These are phyloP conservation scores for Jasminum sambac DNA, from an alignment of 257 asterid genomes.

Conservation along the genomic window DNA sequence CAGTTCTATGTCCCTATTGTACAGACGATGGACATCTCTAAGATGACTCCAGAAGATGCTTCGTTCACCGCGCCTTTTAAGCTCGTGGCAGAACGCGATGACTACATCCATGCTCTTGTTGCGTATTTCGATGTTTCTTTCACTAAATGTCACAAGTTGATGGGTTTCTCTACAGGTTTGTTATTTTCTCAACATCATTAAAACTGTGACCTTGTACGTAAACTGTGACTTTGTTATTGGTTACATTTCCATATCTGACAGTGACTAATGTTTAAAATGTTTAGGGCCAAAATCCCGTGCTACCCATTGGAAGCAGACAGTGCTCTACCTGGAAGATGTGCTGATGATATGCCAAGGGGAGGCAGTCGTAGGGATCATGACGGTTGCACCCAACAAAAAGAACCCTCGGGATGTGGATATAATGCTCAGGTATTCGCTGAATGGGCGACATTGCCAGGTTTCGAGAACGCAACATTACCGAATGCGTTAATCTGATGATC, in stretches of 20 bases:
- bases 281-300: conserved; percentile 86
- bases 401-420: conserved; percentile 97
- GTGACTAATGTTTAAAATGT: neutral
- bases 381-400: conserved; percentile 84
- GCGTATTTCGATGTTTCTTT: conserved; percentile 95
- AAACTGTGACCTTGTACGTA: no score
- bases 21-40: conserved; percentile 96
- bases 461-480: conserved; percentile 66
- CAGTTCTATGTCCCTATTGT: conserved; percentile 11
- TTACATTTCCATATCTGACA: neutral
- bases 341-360: conserved; percentile 84
- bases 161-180: conserved; percentile 94
- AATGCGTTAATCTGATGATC: conserved; percentile 65
- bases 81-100: conserved; percentile 92
- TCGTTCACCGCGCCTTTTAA: conserved; percentile 95
- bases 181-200: neutral
- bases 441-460: conserved; percentile 62
- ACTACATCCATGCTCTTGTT: conserved; percentile 93
- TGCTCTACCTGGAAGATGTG: conserved; percentile 90
- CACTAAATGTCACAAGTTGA: conserved; percentile 77
- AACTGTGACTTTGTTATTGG: neutral
- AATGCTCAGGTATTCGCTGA: conserved; percentile 62
- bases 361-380: conserved; percentile 61
- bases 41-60: conserved; percentile 81
- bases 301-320: conserved; percentile 98